phyloP scores from a whole-genome alignment of 106 monocot genomes.

The Narthecium ossifragum region DNA sequence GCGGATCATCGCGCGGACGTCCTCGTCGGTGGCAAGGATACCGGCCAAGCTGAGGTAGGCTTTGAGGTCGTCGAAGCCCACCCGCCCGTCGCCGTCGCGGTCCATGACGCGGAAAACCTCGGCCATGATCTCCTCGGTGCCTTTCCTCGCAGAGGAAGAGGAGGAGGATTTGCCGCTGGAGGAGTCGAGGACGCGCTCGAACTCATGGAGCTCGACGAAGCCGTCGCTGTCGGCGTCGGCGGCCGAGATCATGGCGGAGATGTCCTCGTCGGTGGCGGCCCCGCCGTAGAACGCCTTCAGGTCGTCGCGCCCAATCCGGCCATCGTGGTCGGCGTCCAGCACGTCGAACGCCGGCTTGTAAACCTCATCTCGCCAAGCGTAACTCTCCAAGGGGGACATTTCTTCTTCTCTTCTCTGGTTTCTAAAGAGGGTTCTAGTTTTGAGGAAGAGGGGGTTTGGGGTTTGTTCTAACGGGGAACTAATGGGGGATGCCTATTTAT shows the following conservation, averaged over 20 bases:
- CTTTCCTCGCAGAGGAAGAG: neutral
- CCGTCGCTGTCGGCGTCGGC: conserved; percentile 80
- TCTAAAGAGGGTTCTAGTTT: too few relatives aligned
- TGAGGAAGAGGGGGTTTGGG: neutral
- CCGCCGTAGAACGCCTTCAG: conserved; percentile 50
- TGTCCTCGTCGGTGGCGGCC: conserved; percentile 32
- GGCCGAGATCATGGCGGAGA: conserved; percentile 68
- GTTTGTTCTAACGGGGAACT: neutral
- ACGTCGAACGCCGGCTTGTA: conserved; percentile 69
- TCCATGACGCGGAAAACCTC: conserved; percentile 84
- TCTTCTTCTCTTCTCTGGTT: too few relatives aligned
- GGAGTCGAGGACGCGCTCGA: conserved; percentile 51
- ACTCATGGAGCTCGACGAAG: conserved; percentile 79
- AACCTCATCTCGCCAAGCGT: conserved; percentile 9
- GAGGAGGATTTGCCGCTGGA: neutral
- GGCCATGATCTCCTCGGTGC: conserved; percentile 18
- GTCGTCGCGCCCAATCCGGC: conserved; percentile 70
- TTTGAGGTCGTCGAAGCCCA: conserved; percentile 80
- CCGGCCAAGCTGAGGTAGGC: conserved; percentile 43
- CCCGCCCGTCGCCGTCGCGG: conserved; percentile 77
- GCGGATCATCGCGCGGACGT: conserved; percentile 60
- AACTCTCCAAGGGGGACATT: conserved; percentile 59
- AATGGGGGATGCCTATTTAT: conserved; percentile 8
- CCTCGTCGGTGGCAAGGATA: conserved; percentile 47
- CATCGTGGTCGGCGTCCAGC: conserved; percentile 86